Percentiles rank a stretch among this genome's conserved stretches.
Conservation (phyloP, 2,329 filamentous ascomycete genomes). For the Cercospora sojina region DNA sequence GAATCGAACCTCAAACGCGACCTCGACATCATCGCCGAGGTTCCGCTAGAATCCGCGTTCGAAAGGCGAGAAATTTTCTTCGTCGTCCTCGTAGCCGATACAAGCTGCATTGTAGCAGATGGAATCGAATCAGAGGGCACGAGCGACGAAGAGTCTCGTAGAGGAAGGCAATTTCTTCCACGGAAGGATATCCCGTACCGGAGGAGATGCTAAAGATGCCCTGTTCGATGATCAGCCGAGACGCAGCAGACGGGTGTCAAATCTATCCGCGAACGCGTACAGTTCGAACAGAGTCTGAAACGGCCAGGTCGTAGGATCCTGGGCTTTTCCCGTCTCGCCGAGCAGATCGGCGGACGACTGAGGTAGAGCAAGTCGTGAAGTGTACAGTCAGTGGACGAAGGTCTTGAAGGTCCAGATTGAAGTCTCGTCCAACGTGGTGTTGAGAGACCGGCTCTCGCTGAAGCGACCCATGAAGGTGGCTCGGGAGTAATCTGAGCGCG, state of each 20-base stretch:
- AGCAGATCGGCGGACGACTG: not conserved
- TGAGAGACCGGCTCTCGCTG: not conserved
- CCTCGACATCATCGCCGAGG: not conserved
- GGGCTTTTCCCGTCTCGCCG: not conserved
- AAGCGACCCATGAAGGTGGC: not conserved
- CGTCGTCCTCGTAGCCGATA: too few relatives aligned
- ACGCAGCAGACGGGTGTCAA: constrained; percentile 14
- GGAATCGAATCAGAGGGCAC: not conserved
- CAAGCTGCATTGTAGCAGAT: not conserved
- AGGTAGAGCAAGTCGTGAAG: not conserved
- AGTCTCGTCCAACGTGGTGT: not conserved
- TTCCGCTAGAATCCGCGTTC: not conserved
- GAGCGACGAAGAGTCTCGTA: not conserved
- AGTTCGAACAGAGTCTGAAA: constrained; percentile 12
- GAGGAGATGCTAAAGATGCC: constrained; percentile 13
- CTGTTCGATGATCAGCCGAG: constrained; percentile 6
- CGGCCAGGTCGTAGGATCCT: constrained; percentile 15
- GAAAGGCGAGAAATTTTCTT: too few relatives aligned
- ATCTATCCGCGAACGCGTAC: constrained; percentile 18
- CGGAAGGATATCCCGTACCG: not conserved
- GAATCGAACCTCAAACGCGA: not conserved
- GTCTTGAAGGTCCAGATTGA: constrained; percentile 16
- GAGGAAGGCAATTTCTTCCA: not conserved
- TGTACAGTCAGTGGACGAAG: constrained; percentile 20
- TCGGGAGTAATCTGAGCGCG: not conserved